Conservation (phyloP, 75 land plant species). For the Cunninghamia lanceolata region DNA sequence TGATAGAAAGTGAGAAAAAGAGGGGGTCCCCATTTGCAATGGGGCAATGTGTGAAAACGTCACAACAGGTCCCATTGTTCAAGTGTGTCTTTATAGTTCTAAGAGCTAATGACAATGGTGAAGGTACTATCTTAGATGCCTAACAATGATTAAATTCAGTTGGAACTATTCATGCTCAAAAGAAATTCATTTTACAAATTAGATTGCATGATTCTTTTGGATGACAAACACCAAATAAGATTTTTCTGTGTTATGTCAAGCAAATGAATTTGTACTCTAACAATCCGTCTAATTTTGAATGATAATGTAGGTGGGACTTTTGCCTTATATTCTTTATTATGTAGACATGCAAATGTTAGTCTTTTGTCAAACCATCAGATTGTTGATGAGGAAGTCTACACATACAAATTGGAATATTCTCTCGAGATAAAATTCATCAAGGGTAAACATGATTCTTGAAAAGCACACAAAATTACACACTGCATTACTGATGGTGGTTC, state of each 20-base stretch:
- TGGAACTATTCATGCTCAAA: neutral
- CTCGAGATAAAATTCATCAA: slow-evolving; percentile 14
- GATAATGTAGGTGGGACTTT: slow-evolving; percentile 66
- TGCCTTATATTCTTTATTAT: slow-evolving; percentile 56
- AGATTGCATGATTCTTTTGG: neutral
- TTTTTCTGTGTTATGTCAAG: neutral
- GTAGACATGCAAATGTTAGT: no score
- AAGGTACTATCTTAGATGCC: slow-evolving; percentile 20
- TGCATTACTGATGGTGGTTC: slow-evolving; percentile 42
- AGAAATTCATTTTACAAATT: neutral
- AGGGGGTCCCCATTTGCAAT: no score
- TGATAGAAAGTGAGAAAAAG: no score
- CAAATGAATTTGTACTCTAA: slow-evolving; percentile 10
- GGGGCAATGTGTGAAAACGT: no score
- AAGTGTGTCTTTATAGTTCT: slow-evolving; percentile 35
- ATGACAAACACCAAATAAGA: neutral
- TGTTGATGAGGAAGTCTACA: slow-evolving; percentile 60
- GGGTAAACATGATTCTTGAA: slow-evolving; percentile 39
- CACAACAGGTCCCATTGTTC: slow-evolving; percentile 20
- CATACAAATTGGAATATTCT: slow-evolving; percentile 40
- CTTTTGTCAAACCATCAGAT: slow-evolving; percentile 52
- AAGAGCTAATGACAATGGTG: slow-evolving; percentile 43
- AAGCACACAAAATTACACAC: slow-evolving; percentile 44
- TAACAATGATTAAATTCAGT: neutral
- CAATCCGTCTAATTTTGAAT: neutral